Evolutionary conservation across 1,284 basidiomycete genomes (phyloP), one percentile per base, ranked within the genome.

Genomic region (Ganoderma sinense): DNA sequence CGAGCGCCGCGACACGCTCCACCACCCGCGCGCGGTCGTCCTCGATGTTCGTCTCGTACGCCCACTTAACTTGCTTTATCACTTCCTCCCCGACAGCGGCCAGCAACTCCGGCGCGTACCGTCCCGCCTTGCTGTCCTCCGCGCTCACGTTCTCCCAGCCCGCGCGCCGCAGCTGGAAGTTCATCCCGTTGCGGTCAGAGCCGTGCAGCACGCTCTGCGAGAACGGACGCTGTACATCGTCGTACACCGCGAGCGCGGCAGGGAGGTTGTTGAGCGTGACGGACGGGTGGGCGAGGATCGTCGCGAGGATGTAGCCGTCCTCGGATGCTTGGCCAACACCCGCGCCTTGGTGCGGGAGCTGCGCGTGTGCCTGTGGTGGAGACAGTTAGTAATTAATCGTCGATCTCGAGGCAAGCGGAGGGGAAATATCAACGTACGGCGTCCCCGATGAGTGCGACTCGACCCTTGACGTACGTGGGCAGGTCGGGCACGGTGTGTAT

Each of bases 311-410:
- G 60, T 63, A 62, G 33, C 53, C 67, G 31, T 72, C 73, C 69
- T 83, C 82, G 55, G 83, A 80, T 1, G 80, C 81, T 74, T 84
- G 83, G 0, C 82, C 82, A 8, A 78, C 82, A 7, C 83, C 82
- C 20, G 82, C 80, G 2, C 79, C 82, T 67, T 81, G 81, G 68
- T 80, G 76, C 0, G 82, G 82, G 4, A 80, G 78, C 81, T 71
- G 70, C 13, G 69, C 65, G 61, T 74, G 73, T 2, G 70, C 73
- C 73, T 73, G 23, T 13, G 20, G 20, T n/a, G 45, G 5, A n/a
- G 39, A 6, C 6, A 20, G 36, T 1, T 7, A 39, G 41, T 26
- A 26, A 1, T 29, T n/a, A 4, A 29, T 13, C 23, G 23, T 11
- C 20, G 23, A 23, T 14, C 23, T 23, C 23, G n/a, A 13, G n/a